Evolutionary conservation across 345 rosid species (phyloP).

Genomic region (Salix caprea): DNA sequence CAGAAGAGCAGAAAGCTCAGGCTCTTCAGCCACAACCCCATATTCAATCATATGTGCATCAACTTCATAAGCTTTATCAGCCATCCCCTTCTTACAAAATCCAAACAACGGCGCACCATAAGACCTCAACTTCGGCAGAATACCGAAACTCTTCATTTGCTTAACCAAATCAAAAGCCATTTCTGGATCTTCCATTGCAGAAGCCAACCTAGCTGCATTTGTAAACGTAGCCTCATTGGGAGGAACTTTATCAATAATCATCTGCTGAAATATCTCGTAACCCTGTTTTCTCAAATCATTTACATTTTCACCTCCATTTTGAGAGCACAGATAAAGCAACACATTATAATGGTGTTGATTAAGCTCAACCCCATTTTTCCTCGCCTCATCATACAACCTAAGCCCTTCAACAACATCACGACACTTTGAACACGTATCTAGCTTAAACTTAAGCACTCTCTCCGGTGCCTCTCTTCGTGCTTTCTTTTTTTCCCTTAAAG

Average conservation of each 20-base stretch:
- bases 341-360: constrained; percentile 59
- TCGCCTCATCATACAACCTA: constrained; percentile 74
- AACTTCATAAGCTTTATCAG: constrained; percentile 72
- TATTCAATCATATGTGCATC: constrained; percentile 75
- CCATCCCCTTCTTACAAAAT: constrained; percentile 57
- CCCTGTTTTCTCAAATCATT: constrained; percentile 48
- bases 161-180: constrained; percentile 88
- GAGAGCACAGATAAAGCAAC: constrained; percentile 77
- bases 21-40: constrained; percentile 70
- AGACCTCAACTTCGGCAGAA: constrained; percentile 74
- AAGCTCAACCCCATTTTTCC: constrained; percentile 41
- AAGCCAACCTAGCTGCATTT: constrained; percentile 69
- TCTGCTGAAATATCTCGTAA: constrained; percentile 71
- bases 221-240: constrained; percentile 95
- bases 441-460: constrained; percentile 41
- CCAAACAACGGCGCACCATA: constrained; percentile 86
- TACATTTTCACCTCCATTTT: constrained; percentile 27
- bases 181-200: constrained; percentile 70
- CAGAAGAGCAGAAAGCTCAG: constrained; percentile 78
- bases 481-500: constrained; percentile 49
- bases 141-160: constrained; percentile 64
- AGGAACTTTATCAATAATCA: constrained; percentile 56
- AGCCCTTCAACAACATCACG: constrained; percentile 72
- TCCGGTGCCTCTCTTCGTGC: constrained; percentile 57
- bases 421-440: constrained; percentile 63